Percentiles rank a stretch among this genome's conserved stretches.
Conservation (phyloP, 148 eudicot genomes). For the Fallopia convolvulus region DNA sequence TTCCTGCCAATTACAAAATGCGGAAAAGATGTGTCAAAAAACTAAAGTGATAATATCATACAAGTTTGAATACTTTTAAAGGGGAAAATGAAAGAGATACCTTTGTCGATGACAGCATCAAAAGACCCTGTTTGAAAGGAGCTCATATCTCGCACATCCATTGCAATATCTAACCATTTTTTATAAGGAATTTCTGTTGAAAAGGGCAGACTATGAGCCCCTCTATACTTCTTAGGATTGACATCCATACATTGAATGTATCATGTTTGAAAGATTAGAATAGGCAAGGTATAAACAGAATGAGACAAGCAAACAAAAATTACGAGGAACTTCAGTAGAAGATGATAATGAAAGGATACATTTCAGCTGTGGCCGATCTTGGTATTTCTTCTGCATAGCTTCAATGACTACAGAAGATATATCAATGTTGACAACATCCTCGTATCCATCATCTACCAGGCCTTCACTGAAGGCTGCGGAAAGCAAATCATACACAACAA, state of each 20-base stretch:
- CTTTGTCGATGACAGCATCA: constrained; percentile 82
- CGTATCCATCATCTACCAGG: constrained; percentile 75
- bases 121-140: constrained; percentile 57
- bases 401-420: constrained; percentile 78
- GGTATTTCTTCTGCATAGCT: constrained; percentile 64
- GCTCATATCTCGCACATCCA: constrained; percentile 88
- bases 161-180: constrained; percentile 37
- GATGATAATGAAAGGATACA: constrained; percentile 38
- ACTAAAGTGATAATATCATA: background rate
- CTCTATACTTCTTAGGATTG: background rate
- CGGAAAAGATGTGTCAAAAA: background rate
- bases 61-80: background rate
- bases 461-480: constrained; percentile 76
- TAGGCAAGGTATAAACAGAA: background rate
- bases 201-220: background rate
- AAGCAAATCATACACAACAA: background rate
- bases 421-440: constrained; percentile 65
- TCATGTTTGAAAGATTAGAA: no score
- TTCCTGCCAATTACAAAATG: constrained; percentile 41
- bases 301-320: background rate
- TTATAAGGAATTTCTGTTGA: constrained; percentile 18
- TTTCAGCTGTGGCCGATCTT: constrained; percentile 41
- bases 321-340: background rate
- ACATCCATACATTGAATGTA: no score
- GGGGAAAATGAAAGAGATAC: constrained; percentile 23